Percentiles rank a stretch among this genome's conserved stretches.
Conservation (phyloP, 352 stramenopile species). For the Phytopythium sindhum region DNA sequence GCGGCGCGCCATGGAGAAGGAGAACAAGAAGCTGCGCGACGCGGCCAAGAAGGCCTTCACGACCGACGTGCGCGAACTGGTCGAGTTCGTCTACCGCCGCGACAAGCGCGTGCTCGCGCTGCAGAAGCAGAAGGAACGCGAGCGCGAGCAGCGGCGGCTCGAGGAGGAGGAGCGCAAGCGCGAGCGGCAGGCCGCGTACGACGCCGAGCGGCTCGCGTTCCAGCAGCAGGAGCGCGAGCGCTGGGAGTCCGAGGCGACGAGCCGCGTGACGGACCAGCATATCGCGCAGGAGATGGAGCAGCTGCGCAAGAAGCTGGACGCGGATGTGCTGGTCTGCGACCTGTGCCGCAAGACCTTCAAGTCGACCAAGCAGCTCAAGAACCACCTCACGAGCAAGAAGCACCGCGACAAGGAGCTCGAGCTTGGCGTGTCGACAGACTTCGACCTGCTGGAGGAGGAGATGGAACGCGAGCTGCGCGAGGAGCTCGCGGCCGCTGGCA, state of each 20-base stretch:
- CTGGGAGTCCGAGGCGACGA: constrained; percentile 49
- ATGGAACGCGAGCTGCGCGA: constrained; percentile 56
- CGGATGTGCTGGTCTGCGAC: constrained; percentile 66
- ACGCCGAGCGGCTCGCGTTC: constrained; percentile 58
- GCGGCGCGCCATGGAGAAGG: constrained; percentile 83
- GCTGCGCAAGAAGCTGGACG: constrained; percentile 64
- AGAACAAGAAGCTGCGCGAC: constrained; percentile 87
- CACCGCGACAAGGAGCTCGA: constrained; percentile 73
- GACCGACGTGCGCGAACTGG: constrained; percentile 71
- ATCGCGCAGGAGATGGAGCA: constrained; percentile 68
- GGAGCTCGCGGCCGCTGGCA: constrained; percentile 41
- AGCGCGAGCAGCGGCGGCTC: constrained; percentile 42
- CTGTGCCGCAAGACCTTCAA: constrained; percentile 85
- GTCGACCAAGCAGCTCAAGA: constrained; percentile 77
- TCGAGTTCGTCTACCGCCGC: constrained; percentile 80
- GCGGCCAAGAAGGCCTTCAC: constrained; percentile 74
- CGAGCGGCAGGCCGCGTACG: constrained; percentile 56
- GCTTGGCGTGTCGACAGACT: constrained; percentile 57
- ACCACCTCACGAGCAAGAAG: constrained; percentile 80
- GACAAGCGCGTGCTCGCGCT: constrained; percentile 68
- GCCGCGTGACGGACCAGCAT: constrained; percentile 41
- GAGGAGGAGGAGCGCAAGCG: constrained; percentile 52
- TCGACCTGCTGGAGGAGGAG: constrained; percentile 54
- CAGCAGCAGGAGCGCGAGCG: constrained; percentile 64
- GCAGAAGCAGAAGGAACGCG: constrained; percentile 64